Conservation (phyloP, 495 filamentous ascomycete genomes). For the Haplographium delicatum region DNA sequence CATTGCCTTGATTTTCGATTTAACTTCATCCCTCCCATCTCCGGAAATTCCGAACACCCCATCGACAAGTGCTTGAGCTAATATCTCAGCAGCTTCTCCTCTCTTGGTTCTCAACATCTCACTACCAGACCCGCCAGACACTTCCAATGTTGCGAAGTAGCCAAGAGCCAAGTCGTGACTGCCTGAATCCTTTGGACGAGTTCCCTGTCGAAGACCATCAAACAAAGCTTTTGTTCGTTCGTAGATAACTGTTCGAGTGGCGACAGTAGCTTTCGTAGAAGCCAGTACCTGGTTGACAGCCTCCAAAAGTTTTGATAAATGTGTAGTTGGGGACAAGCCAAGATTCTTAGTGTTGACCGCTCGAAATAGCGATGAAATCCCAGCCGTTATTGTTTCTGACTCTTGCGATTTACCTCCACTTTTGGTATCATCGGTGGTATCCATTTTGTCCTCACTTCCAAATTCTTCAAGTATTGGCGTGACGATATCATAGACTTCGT, state of each 20-base stretch:
- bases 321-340: constrained; percentile 12
- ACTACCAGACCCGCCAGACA: constrained; percentile 21
- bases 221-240: constrained; percentile 20
- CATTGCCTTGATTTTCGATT: constrained; percentile 16
- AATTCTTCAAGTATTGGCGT: constrained; percentile 50
- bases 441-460: constrained; percentile 59
- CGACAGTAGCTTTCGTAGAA: constrained; percentile 18
- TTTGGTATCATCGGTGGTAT: constrained; percentile 46
- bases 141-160: constrained; percentile 21
- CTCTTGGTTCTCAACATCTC: constrained; percentile 23
- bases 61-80: constrained; percentile 13
- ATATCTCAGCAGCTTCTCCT: constrained; percentile 23
- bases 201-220: constrained; percentile 20
- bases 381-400: constrained; percentile 21
- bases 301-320: constrained; percentile 18
- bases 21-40: constrained; percentile 15
- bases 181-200: constrained; percentile 8
- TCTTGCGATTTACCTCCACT: constrained; percentile 29
- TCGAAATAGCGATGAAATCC: constrained; percentile 22
- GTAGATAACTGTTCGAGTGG: constrained; percentile 20
- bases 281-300: constrained; percentile 6
- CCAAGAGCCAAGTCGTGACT: constrained; percentile 19
- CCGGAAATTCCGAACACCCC: constrained; percentile 19
- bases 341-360: constrained; percentile 20
- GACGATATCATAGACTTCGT: constrained; percentile 60